These are phyloP conservation scores for Piloderma croceum DNA, from an alignment of 768 basidiomycete species.

Conservation along the genomic window DNA sequence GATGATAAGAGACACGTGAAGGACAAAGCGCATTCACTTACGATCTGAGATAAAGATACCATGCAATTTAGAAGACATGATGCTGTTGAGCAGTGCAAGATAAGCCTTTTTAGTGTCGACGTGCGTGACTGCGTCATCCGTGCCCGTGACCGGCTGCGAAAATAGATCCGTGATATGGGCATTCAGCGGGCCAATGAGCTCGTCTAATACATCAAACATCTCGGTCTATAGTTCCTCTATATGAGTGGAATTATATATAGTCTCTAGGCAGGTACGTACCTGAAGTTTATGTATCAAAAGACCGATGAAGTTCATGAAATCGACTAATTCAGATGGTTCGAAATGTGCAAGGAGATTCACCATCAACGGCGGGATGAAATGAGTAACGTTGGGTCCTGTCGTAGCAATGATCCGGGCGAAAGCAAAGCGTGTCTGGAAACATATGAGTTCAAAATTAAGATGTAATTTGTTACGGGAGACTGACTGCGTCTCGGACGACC, in stretches of 20 bases:
- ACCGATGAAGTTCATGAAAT: slow-evolving; percentile 94
- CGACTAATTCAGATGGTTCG: slow-evolving; percentile 86
- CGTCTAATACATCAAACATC: slow-evolving; percentile 83
- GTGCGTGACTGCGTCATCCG: slow-evolving; percentile 79
- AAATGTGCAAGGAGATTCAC: slow-evolving; percentile 85
- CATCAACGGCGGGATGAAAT: slow-evolving; percentile 86
- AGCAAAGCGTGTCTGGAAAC: slow-evolving; percentile 75
- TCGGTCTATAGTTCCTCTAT: slow-evolving; percentile 50
- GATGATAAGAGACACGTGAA: neutral
- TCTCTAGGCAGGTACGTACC: slow-evolving; percentile 48
- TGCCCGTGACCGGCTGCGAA: slow-evolving; percentile 76
- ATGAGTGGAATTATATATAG: too few relatives aligned
- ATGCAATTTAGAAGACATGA: slow-evolving; percentile 78
- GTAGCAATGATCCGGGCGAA: slow-evolving; percentile 91
- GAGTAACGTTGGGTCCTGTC: slow-evolving; percentile 79
- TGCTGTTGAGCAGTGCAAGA: slow-evolving; percentile 70
- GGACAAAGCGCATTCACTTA: slow-evolving; percentile 33
- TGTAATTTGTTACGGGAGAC: slow-evolving; percentile 20
- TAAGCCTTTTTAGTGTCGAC: slow-evolving; percentile 85
- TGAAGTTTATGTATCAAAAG: slow-evolving; percentile 87
- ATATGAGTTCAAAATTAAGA: slow-evolving; percentile 6
- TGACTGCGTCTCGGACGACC: slow-evolving; percentile 87
- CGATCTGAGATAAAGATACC: slow-evolving; percentile 84
- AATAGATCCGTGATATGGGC: slow-evolving; percentile 75
- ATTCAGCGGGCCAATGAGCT: slow-evolving; percentile 82